Percentiles rank a stretch among this genome's conserved stretches.
phyloP scores from a whole-genome alignment of 495 filamentous ascomycete genomes.

The Xylaria acuta region DNA sequence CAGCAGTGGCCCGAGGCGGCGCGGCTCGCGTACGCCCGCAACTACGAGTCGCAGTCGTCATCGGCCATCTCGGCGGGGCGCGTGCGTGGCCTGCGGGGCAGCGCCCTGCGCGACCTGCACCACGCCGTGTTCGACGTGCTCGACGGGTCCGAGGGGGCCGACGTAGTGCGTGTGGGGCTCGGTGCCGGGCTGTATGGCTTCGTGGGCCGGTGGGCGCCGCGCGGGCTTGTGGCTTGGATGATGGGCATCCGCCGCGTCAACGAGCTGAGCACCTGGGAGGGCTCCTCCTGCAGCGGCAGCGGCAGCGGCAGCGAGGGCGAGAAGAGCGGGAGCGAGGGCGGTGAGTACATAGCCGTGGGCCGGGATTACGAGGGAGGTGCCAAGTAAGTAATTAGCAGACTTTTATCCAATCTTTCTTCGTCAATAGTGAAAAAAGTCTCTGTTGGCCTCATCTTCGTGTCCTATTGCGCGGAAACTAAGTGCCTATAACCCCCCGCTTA shows the following conservation, averaged over 20 bases:
- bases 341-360: constrained; percentile 47
- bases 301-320: constrained; percentile 37
- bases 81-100: constrained; percentile 63
- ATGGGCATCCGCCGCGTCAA: constrained; percentile 71
- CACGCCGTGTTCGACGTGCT: constrained; percentile 88
- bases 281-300: constrained; percentile 35
- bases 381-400: constrained; percentile 33
- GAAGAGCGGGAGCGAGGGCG: constrained; percentile 34
- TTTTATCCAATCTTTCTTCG: not conserved
- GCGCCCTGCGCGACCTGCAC: constrained; percentile 75
- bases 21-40: constrained; percentile 59
- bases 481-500: not conserved
- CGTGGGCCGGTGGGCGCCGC: constrained; percentile 83
- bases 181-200: constrained; percentile 84
- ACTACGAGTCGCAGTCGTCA: constrained; percentile 59
- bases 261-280: constrained; percentile 52
- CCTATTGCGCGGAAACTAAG: not conserved
- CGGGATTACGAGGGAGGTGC: constrained; percentile 43
- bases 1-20: constrained; percentile 67
- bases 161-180: constrained; percentile 75
- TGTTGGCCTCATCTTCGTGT: not conserved
- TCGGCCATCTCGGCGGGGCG: constrained; percentile 52
- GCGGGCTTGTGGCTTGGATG: constrained; percentile 84
- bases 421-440: not conserved
- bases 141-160: constrained; percentile 50